A percentile compares a stretch with the other conserved stretches of the same genome.
Conservation (phyloP, 441 rosid species). For the Heliophila coronopifolia region DNA sequence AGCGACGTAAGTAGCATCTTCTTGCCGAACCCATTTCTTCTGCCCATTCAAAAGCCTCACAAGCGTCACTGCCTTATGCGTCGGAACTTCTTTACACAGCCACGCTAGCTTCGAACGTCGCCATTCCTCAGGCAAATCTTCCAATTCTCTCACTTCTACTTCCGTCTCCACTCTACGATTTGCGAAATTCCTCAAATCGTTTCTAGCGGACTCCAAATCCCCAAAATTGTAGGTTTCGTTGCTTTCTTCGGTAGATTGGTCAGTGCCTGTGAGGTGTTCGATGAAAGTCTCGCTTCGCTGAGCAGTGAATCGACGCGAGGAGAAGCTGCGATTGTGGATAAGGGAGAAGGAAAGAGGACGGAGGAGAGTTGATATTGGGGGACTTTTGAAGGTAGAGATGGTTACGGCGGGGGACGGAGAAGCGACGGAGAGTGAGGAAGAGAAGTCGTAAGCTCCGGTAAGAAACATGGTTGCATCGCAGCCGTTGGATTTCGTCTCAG, state of each 20-base stretch:
- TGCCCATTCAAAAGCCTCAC: conserved; percentile 66
- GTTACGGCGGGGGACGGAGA: conserved; percentile 12
- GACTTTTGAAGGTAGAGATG: conserved; percentile 4
- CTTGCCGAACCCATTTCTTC: conserved; percentile 84
- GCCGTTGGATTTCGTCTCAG: conserved; percentile 5
- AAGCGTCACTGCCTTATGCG: conserved; percentile 58
- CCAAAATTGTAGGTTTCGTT: conserved; percentile 30
- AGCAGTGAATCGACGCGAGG: conserved; percentile 10
- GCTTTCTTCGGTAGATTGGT: conserved; percentile 12
- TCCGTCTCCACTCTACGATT: conserved; percentile 27
- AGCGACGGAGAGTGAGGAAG: conserved; percentile 22
- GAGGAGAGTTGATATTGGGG: conserved; percentile 25
- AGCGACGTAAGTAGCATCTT: conserved; percentile 64
- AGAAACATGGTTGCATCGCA: conserved; percentile 26
- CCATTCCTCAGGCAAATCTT: conserved; percentile 84
- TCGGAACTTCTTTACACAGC: conserved; percentile 79
- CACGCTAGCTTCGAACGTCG: conserved; percentile 75
- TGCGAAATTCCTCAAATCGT: conserved; percentile 38
- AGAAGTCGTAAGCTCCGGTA: conserved; percentile 20
- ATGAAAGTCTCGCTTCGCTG: conserved; percentile 34
- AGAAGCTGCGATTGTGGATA: conserved; percentile 20
- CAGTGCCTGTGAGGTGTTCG: conserved; percentile 36
- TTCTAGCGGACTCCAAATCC: conserved; percentile 25
- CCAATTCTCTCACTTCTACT: conserved; percentile 59
- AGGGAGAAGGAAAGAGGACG: conserved; percentile 26